Evolutionary conservation across 2,329 filamentous ascomycete species (phyloP), one percentile per base, ranked within the genome.

Genomic region (Mycogone perniciosa): DNA sequence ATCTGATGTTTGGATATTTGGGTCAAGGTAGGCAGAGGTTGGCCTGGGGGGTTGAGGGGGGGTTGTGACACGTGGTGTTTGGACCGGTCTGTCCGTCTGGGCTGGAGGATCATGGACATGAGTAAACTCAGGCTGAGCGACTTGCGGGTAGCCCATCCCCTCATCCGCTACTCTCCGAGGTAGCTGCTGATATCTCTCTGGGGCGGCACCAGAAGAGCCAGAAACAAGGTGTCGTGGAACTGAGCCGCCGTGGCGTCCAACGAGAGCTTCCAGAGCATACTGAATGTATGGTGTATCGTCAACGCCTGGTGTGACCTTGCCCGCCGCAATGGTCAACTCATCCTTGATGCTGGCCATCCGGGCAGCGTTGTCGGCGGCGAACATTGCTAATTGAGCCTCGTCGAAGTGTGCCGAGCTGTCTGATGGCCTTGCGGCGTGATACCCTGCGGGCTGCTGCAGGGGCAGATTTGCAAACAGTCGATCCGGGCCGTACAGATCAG

Each of bases 251-350:
- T 84, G 84, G 60, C 87, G 81, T 44, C 86, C 77, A 5, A 89
- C 95, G 59, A 97, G 73, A 56, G 92, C 89, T 56, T 95, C 88
- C 56, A 97, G 82, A 38, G 92, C 91, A 66, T 93, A 95, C 56
- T 86, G 86, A 56, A 96, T 88, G 67, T 91, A 95, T 0, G 89
- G 90, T 7, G 84, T 86, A 62, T 95, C 87, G 62, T 96, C 90
- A 37, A 89, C 74, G 7, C 85, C 88, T 0, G 90, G 90, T 0
- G 88, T 92, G 50, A 82, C 74, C 38, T 74, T 74, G 52, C 74
- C 71, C 35, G 68, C 76, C 13, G 75, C 71, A 48, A 76, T 67
- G 44, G 74, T 69, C 34, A 80, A 63, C 40, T 77, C 74, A 48
- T 81, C 77, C 48, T 78, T 77, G 61, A 79, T 75, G 46, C 69